Base-by-base conservation (phyloP, 441 rosid genomes). In the Populus trichocarpa region DNA sequence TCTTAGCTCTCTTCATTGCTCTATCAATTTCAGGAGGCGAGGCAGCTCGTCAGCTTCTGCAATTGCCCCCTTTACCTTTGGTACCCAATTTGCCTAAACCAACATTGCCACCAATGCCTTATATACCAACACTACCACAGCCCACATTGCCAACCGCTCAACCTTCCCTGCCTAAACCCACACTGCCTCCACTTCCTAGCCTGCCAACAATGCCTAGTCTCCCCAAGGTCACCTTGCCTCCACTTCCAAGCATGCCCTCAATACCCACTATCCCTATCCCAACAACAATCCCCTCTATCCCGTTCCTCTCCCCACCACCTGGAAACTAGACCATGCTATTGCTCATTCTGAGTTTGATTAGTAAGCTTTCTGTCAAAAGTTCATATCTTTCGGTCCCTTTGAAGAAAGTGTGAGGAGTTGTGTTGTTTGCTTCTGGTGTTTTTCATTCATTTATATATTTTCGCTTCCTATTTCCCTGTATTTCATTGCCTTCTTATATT, bases 21-120 rank as follows among this genome's bases (percentile, higher is more conserved):
- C 50, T 75, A 5, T 35, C 81, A 12, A 46, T 82, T 53, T 74
- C 81, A 3, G 78, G 81, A 78, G 36, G 86, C 42, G 28, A 36
- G 32, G 85, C 82, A 11, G 83, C 85, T 71, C 85, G 89, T 23
- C 70, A 69, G 63, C 85, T 84, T 2, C 65, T 79, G 69, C 86
- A 84, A 30, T 40, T 83, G 26, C 86, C 83, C 14, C 46, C 46
- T 18, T 1, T 57, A 26, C 42, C 75, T 32, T 6, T 50, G 0
- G 12, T 69, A 8, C 67, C 42, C 0, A 30, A 38, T 8, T 38
- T 83, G 70, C 87, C 89, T 6, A 42, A 67, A 0, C 77, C 81
- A 0, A 11, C 59, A 1, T 11, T 79, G 40, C 86, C 88, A 1
- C 86, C 82, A 0, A 10, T 81, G 42, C 83, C 86, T 2, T 14